Evolutionary conservation across 176 grass and related monocot species (phyloP).

Genomic region (Tillandsia leiboldiana): DNA sequence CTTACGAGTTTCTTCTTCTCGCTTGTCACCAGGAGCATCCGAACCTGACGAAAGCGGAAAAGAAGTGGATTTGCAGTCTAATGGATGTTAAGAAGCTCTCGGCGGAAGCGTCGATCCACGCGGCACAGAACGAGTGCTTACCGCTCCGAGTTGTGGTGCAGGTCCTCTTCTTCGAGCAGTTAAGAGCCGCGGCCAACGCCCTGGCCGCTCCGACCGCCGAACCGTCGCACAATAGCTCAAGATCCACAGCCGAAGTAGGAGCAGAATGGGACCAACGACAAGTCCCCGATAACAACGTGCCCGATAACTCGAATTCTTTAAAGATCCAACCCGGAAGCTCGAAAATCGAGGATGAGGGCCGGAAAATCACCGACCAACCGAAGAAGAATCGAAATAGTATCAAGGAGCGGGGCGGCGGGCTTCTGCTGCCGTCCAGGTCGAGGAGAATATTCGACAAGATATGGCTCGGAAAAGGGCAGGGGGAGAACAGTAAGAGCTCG

Average conservation of each 20-base stretch:
- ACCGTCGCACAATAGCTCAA: conserved; percentile 6
- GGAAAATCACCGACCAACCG: conserved; percentile 21
- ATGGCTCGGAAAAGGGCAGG: conserved; percentile 67
- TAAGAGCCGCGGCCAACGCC: conserved; percentile 19
- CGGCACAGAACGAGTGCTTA: conserved; percentile 83
- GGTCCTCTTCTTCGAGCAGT: conserved; percentile 94
- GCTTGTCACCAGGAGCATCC: conserved; percentile 51
- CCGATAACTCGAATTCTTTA: conserved; percentile 33
- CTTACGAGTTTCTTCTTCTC: not conserved
- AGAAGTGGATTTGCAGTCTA: conserved; percentile 66
- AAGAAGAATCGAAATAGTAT: conserved; percentile 44
- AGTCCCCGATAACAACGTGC: conserved; percentile 38
- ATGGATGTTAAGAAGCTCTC: conserved; percentile 90
- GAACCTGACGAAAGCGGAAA: conserved; percentile 61
- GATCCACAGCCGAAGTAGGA: conserved; percentile 15
- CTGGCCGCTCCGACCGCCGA: conserved; percentile 14
- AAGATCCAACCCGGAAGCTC: conserved; percentile 40
- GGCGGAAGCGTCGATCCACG: conserved; percentile 59
- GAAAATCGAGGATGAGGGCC: conserved; percentile 24
- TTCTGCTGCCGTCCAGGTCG: conserved; percentile 58
- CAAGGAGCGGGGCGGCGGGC: conserved; percentile 41
- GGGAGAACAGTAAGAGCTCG: conserved; percentile 55
- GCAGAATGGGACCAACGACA: conserved; percentile 29
- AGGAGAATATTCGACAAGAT: conserved; percentile 90
- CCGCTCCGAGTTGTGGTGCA: conserved; percentile 87